Evolutionary conservation across 1,284 basidiomycete species (phyloP).

Genomic region (Trametes pubescens): DNA sequence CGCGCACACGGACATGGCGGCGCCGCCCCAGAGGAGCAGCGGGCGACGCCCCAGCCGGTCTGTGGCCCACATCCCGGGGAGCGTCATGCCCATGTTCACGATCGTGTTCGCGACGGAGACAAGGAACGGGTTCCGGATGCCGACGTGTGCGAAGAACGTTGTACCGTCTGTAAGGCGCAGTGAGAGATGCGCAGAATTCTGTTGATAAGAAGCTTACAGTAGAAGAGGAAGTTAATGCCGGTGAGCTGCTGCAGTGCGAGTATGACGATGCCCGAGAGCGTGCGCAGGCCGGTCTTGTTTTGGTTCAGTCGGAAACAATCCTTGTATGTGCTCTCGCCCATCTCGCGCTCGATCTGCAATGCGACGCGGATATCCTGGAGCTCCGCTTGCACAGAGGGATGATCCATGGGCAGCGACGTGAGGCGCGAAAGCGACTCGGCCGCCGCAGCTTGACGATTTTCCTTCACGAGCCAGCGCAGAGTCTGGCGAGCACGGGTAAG

Average conservation of each 20-base stretch:
- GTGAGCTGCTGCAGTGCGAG: conserved; percentile 86
- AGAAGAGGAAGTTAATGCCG: conserved; percentile 89
- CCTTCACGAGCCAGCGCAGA: conserved; percentile 86
- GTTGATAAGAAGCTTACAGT: conserved; percentile 40
- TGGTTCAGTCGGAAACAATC: conserved; percentile 73
- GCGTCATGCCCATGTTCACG: conserved; percentile 75
- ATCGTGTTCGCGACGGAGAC: conserved; percentile 74
- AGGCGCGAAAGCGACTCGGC: conserved; percentile 69
- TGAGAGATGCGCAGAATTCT: conserved; percentile 25
- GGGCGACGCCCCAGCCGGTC: conserved; percentile 79
- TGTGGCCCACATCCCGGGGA: conserved; percentile 73
- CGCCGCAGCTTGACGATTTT: conserved; percentile 68
- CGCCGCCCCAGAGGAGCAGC: conserved; percentile 75
- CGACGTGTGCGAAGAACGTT: conserved; percentile 75
- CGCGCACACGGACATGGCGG: conserved; percentile 77
- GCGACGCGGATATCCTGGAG: conserved; percentile 76
- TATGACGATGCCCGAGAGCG: conserved; percentile 78
- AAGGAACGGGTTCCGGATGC: conserved; percentile 75
- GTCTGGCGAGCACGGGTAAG: conserved; percentile 52
- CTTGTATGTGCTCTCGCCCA: conserved; percentile 60
- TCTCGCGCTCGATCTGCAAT: conserved; percentile 67
- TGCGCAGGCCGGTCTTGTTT: conserved; percentile 69
- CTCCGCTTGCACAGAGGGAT: conserved; percentile 65
- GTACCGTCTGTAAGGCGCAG: conserved; percentile 64
- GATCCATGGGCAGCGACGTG: conserved; percentile 53